phyloP scores from a whole-genome alignment of 2,329 filamentous ascomycete species.

The Penicillium sp. region DNA sequence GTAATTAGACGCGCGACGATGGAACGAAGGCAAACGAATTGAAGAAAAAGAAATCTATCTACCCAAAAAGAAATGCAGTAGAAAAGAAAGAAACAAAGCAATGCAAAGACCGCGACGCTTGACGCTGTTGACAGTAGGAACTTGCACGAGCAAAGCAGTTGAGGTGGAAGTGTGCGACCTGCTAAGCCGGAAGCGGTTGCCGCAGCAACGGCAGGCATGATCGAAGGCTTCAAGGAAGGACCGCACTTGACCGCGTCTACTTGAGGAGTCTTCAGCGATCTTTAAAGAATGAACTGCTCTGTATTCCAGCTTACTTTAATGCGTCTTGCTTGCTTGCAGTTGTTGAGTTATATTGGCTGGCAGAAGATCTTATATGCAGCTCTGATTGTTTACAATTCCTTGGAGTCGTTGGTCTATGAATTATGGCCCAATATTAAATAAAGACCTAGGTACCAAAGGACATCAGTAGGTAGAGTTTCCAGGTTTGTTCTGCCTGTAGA shows the following conservation, averaged over 20 bases:
- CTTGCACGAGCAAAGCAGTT: background rate
- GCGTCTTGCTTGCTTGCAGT: background rate
- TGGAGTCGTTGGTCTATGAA: no score
- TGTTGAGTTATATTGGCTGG: no score
- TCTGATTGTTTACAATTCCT: no score
- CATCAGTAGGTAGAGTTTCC: no score
- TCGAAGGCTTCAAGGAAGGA: background rate
- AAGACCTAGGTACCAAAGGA: no score
- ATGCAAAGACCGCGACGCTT: background rate
- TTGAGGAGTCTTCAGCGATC: no score
- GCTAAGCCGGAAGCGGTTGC: background rate
- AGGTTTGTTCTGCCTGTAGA: no score
- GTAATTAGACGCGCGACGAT: background rate
- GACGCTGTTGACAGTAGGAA: background rate
- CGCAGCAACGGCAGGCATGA: background rate
- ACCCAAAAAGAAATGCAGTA: slow-evolving; percentile 4
- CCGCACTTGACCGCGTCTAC: background rate
- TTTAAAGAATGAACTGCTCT: no score
- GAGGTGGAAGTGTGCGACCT: background rate
- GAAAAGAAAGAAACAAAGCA: background rate
- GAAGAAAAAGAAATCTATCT: background rate
- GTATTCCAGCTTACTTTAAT: no score
- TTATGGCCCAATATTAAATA: no score
- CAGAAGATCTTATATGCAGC: no score
- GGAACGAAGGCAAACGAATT: background rate